These are phyloP conservation scores for Pythium aquatile DNA, from an alignment of 352 stramenopile species.

Conservation along the genomic window DNA sequence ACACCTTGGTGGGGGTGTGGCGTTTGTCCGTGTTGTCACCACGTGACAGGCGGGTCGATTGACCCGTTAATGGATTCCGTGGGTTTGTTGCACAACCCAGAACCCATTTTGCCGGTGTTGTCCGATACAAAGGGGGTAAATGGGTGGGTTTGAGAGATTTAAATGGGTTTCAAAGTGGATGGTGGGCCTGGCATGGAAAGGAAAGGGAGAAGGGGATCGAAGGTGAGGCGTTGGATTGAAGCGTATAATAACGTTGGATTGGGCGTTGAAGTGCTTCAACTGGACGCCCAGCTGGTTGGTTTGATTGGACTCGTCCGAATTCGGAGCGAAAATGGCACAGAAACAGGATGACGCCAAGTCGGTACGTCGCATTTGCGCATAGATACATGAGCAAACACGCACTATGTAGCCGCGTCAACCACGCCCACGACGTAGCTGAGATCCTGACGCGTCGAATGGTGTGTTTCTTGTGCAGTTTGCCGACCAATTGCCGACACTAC, in stretches of 20 bases:
- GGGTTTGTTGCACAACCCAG: neutral
- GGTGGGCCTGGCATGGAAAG: neutral
- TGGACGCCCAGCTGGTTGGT: conserved; percentile 10
- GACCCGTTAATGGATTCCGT: neutral
- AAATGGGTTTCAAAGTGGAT: neutral
- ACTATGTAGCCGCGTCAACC: neutral
- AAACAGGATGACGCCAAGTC: conserved; percentile 21
- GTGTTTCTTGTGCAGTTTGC: conserved; percentile 24
- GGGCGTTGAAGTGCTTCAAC: conserved; percentile 18
- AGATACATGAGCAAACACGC: neutral
- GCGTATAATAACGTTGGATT: conserved; percentile 21
- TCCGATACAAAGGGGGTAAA: neutral
- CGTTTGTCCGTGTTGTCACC: conserved; percentile 5
- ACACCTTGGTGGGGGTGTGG: neutral
- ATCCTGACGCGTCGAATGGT: conserved; percentile 5
- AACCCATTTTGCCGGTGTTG: neutral
- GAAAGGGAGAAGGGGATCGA: conserved; percentile 1
- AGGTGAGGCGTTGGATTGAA: conserved; percentile 18
- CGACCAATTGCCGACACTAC: conserved; percentile 56
- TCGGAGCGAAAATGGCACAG: conserved; percentile 17
- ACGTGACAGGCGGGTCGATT: conserved; percentile 1
- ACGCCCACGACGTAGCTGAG: neutral
- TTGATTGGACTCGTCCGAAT: conserved; percentile 25
- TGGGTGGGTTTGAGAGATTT: neutral
- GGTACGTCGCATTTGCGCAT: conserved; percentile 9